Conservation (phyloP, 2,329 filamentous ascomycete species). For the Xylariomycetidae sp. region DNA sequence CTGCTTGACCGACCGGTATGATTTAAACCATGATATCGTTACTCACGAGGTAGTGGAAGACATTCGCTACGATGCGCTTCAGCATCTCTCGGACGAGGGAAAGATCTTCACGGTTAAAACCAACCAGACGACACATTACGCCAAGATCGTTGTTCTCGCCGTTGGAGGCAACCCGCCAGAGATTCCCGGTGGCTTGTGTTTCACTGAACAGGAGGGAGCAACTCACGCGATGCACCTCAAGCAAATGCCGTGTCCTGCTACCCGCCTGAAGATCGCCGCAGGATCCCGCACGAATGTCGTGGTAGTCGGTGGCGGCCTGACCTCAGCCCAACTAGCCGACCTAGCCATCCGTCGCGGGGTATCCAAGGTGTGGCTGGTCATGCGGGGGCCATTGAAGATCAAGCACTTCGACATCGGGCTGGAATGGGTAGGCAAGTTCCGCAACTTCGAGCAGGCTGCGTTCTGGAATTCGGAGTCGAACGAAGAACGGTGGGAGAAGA, state of each 20-base stretch:
- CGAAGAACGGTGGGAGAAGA: conserved; percentile 60
- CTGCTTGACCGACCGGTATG: conserved; percentile 51
- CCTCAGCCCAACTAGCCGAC: conserved; percentile 68
- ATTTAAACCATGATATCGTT: conserved; percentile 49
- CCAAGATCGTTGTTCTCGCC: conserved; percentile 61
- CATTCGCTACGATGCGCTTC: conserved; percentile 51
- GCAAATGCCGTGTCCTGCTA: conserved; percentile 46
- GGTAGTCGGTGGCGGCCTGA: conserved; percentile 69
- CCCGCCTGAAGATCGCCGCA: conserved; percentile 47
- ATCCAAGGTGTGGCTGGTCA: conserved; percentile 61
- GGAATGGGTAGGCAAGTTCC: conserved; percentile 77
- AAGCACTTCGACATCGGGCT: conserved; percentile 76
- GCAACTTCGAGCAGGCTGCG: conserved; percentile 67
- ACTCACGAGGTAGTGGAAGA: conserved; percentile 54
- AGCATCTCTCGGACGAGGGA: conserved; percentile 37
- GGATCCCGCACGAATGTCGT: conserved; percentile 55
- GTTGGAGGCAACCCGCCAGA: conserved; percentile 60
- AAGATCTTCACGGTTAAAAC: conserved; percentile 62
- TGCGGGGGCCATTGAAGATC: conserved; percentile 53
- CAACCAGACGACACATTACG: conserved; percentile 46
- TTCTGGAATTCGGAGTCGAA: conserved; percentile 75
- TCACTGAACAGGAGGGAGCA: conserved; percentile 30
- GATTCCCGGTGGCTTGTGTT: conserved; percentile 29
- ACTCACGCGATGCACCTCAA: conserved; percentile 59
- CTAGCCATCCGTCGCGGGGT: conserved; percentile 59